These are phyloP conservation scores for Cutaneotrichosporon mucoides DNA, from an alignment of 1,284 basidiomycete species.

Conservation along the genomic window DNA sequence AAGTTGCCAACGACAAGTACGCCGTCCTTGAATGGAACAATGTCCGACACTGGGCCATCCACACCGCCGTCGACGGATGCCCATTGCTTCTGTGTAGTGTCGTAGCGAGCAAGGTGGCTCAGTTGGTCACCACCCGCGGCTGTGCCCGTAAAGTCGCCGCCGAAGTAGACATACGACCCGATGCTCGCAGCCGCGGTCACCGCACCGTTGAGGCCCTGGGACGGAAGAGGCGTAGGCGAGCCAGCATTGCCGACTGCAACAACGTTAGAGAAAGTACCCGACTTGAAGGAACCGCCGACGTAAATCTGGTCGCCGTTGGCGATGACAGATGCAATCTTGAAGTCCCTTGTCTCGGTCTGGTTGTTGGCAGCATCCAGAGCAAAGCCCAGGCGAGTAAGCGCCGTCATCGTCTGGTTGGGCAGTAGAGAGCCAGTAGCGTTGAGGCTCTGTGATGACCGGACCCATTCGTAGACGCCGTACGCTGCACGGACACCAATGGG, in stretches of 20 bases:
- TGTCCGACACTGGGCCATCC: slow-evolving; percentile 65
- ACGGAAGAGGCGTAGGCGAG: slow-evolving; percentile 50
- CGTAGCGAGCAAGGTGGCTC: slow-evolving; percentile 68
- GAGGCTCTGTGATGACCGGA: slow-evolving; percentile 17
- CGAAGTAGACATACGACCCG: slow-evolving; percentile 68
- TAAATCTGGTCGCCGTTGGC: slow-evolving; percentile 65
- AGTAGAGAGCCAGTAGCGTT: slow-evolving; percentile 50
- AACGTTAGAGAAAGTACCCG: slow-evolving; percentile 63
- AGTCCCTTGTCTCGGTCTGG: slow-evolving; percentile 42
- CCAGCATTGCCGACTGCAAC: slow-evolving; percentile 56
- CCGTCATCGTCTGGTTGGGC: slow-evolving; percentile 67
- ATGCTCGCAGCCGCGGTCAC: slow-evolving; percentile 60
- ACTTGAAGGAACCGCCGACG: slow-evolving; percentile 71
- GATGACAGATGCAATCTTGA: slow-evolving; percentile 58
- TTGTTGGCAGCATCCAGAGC: slow-evolving; percentile 52
- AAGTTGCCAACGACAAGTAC: slow-evolving; percentile 74
- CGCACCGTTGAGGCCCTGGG: slow-evolving; percentile 67
- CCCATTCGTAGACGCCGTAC: slow-evolving; percentile 44
- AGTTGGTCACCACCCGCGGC: slow-evolving; percentile 57
- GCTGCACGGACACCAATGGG: slow-evolving; percentile 22
- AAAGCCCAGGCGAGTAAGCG: slow-evolving; percentile 62
- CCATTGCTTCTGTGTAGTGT: slow-evolving; percentile 67
- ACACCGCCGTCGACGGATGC: slow-evolving; percentile 67
- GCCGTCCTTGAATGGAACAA: slow-evolving; percentile 54
- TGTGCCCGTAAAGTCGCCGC: slow-evolving; percentile 77